Percentiles rank a stretch among this genome's conserved stretches.
These are phyloP conservation scores for Vaccinium vitisidaea DNA, from an alignment of 148 eudicot genomes.

Conservation along the genomic window DNA sequence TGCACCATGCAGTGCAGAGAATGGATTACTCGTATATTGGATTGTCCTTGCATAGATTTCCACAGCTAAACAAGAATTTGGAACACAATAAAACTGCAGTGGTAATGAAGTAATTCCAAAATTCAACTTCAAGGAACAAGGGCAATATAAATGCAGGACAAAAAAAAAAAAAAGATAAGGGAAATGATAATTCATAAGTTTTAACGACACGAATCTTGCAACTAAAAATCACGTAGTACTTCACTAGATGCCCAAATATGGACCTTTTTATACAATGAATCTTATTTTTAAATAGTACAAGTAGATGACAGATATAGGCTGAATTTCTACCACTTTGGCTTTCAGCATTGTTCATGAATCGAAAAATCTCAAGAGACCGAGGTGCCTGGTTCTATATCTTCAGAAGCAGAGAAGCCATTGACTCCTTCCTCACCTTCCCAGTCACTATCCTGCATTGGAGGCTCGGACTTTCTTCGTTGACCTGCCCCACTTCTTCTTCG, in stretches of 20 bases:
- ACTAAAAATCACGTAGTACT: not conserved
- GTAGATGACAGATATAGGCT: not conserved
- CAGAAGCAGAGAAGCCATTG: conserved; percentile 41
- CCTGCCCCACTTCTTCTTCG: conserved; percentile 32
- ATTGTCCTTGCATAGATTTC: no score
- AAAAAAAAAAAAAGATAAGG: not conserved
- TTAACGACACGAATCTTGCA: not conserved
- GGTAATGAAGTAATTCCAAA: no score
- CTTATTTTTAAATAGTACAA: not conserved
- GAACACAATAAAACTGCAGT: no score
- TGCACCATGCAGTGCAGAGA: no score
- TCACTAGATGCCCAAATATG: conserved; percentile 20
- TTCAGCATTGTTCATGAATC: not conserved
- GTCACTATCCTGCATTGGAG: conserved; percentile 28
- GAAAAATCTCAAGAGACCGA: conserved; percentile 27
- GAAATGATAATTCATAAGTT: not conserved
- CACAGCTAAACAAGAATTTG: no score
- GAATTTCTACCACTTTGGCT: not conserved
- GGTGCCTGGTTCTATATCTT: conserved; percentile 38
- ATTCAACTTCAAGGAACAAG: not conserved
- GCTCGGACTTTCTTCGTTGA: conserved; percentile 24
- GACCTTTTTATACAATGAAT: conserved; percentile 13
- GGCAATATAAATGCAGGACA: not conserved
- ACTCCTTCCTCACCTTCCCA: conserved; percentile 43
- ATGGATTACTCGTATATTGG: no score